These are phyloP conservation scores for Caryocar brasiliense DNA, from an alignment of 441 rosid species.

Conservation along the genomic window DNA sequence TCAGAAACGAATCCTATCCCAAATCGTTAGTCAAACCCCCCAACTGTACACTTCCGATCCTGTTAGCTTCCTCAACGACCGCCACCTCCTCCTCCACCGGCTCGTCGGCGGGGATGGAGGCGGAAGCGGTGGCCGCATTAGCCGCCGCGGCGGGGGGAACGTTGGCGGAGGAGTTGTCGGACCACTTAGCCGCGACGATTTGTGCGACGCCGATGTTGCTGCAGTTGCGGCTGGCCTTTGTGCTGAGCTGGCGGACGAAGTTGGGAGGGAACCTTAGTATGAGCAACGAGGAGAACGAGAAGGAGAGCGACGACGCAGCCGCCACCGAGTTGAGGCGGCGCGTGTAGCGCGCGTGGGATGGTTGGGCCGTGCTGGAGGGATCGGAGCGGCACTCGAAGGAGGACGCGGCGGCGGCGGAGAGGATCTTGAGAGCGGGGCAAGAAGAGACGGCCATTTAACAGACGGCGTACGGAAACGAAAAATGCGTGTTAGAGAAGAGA, in stretches of 20 bases:
- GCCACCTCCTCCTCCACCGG: slow-evolving; percentile 37
- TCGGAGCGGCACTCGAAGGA: slow-evolving; percentile 77
- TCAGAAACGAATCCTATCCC: slow-evolving; percentile 46
- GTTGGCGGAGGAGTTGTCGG: slow-evolving; percentile 39
- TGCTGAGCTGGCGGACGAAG: slow-evolving; percentile 89
- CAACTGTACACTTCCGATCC: slow-evolving; percentile 43
- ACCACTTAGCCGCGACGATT: slow-evolving; percentile 94
- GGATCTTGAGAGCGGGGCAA: slow-evolving; percentile 18
- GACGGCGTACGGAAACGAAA: slow-evolving; percentile 11
- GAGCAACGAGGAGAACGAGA: slow-evolving; percentile 55
- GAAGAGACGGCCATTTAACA: slow-evolving; percentile 57
- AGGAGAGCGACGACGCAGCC: no score
- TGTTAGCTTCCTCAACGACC: slow-evolving; percentile 32
- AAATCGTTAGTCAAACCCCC: slow-evolving; percentile 23
- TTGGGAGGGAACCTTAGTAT: slow-evolving; percentile 86
- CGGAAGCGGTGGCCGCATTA: slow-evolving; percentile 30
- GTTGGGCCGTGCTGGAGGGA: slow-evolving; percentile 37
- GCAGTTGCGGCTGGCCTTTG: slow-evolving; percentile 88
- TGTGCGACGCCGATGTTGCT: slow-evolving; percentile 97
- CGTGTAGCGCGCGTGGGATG: slow-evolving; percentile 24
- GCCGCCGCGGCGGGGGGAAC: slow-evolving; percentile 33
- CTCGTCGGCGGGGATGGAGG: slow-evolving; percentile 31
- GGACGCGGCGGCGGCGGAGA: slow-evolving; percentile 23
- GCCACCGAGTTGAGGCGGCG: slow-evolving; percentile 21
- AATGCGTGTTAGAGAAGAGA: neutral